phyloP scores from a whole-genome alignment of 768 basidiomycete genomes.

The Amanita pseudoporphyria region DNA sequence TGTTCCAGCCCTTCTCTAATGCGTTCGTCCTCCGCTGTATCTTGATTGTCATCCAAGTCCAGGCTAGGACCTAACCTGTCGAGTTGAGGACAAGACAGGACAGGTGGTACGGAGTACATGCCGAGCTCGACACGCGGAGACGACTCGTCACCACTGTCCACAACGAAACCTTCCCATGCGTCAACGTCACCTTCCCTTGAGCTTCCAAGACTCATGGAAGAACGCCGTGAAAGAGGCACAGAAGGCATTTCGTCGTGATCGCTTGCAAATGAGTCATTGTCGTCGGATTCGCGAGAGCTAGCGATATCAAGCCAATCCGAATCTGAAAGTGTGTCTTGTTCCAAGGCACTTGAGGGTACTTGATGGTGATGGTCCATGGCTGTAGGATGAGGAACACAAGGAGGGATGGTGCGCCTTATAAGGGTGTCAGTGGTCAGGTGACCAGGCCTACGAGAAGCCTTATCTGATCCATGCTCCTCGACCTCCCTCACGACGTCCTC shows the following conservation, averaged over 20 bases:
- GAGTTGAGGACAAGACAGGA: slow-evolving; percentile 22
- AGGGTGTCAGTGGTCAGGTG: slow-evolving; percentile 9
- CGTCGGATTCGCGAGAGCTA: slow-evolving; percentile 60
- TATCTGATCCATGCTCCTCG: slow-evolving; percentile 16
- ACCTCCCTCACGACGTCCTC: slow-evolving; percentile 36
- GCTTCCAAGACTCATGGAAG: slow-evolving; percentile 61
- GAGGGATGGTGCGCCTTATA: slow-evolving; percentile 2
- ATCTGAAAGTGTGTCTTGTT: slow-evolving; percentile 61
- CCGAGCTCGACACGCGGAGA: slow-evolving; percentile 16
- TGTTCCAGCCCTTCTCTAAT: slow-evolving; percentile 73
- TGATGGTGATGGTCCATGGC: slow-evolving; percentile 22
- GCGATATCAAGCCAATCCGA: slow-evolving; percentile 81
- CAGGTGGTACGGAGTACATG: slow-evolving; percentile 23
- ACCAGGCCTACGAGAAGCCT: neutral
- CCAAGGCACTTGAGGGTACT: slow-evolving; percentile 39
- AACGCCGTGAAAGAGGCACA: slow-evolving; percentile 53
- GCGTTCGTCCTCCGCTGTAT: slow-evolving; percentile 52
- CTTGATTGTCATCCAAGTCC: slow-evolving; percentile 23
- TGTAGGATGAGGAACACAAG: neutral
- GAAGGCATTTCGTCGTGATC: slow-evolving; percentile 49
- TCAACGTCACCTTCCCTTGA: slow-evolving; percentile 63
- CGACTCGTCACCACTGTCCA: slow-evolving; percentile 44
- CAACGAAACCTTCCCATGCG: slow-evolving; percentile 71
- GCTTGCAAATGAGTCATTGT: slow-evolving; percentile 59
- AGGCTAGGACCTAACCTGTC: slow-evolving; percentile 20